phyloP scores from a whole-genome alignment of 83 land plant species.

The Larix sibirica region DNA sequence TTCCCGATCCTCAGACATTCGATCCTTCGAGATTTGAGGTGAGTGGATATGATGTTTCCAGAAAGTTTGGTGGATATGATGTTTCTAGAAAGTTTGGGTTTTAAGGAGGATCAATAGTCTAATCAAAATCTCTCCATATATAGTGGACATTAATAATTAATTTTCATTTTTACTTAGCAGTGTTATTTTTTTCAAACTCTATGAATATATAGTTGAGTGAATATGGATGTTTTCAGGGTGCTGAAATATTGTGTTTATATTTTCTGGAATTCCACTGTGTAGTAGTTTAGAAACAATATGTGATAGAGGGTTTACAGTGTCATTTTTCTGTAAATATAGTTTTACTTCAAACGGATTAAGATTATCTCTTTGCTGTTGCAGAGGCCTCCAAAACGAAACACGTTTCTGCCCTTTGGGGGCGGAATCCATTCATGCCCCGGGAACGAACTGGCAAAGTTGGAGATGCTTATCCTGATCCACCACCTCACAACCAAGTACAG shows the following conservation, averaged over 20 bases:
- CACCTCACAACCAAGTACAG: constrained; percentile 89
- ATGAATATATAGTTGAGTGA: no score
- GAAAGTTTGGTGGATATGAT: background rate
- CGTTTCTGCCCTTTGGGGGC: constrained; percentile 86
- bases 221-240: no score
- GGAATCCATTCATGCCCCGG: constrained; percentile 91
- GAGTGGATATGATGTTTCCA: background rate
- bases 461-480: constrained; percentile 77
- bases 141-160: background rate
- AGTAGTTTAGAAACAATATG: background rate
- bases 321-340: no score
- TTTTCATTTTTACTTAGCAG: no score
- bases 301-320: no score
- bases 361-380: constrained; percentile 12
- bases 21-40: constrained; percentile 96
- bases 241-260: no score
- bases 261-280: no score
- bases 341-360: no score
- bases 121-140: background rate
- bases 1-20: constrained; percentile 74
- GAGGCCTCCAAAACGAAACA: constrained; percentile 81
- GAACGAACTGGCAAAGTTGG: constrained; percentile 89
- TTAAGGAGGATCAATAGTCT: background rate
- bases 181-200: no score
- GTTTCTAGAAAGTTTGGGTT: background rate